Evolutionary conservation across 768 basidiomycete genomes (phyloP), one percentile per base, ranked within the genome.

Genomic region (Polyporus arcularius): DNA sequence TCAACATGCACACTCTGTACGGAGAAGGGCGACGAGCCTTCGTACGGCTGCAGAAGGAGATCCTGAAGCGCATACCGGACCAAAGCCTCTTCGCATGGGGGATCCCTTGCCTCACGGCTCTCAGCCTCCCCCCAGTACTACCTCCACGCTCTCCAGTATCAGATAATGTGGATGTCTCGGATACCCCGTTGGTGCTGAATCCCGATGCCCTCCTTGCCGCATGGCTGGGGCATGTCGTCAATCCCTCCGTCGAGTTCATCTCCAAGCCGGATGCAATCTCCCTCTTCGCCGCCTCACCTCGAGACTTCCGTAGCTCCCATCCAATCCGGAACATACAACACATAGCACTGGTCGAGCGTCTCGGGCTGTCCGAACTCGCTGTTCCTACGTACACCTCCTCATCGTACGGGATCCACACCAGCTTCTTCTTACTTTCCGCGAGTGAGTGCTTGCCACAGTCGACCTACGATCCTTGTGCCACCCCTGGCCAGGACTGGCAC

Each of bases 71-170:
- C 7, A 28, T 43, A 8, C 53, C 40, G 9, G 53, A 55, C 41
- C 53, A 55, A 40, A 55, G 41, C 16, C 18, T 55, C 26, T 55
- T 55, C 31, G 53, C 53, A 3, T 55, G 53, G 53, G 41, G 35
- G 11, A 35, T 11, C 7, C 35, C 35, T 7, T 35, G 35, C 35
- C 35, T 35, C 35, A 35, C 35, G 35, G 35, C 35, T 11, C 35
- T 35, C 11, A 6, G 35, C 35, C 35, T 35, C 3, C 35, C 35
- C 6, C 35, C 35, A 35, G 3, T 35, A 1, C 11, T 35, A 35
- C 35, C 35, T 7, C 7, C 6, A 3, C 35, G 35, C 11, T 35
- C 11, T 35, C 35, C 7, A 35, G 35, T 1, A 35, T 11, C 35
- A 35, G 11, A 7, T 6, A 3, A 6, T 35, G 7, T 35, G 35